Base-by-base conservation (phyloP, 2,329 filamentous ascomycete genomes). In the Amesomyces nigricolor region DNA sequence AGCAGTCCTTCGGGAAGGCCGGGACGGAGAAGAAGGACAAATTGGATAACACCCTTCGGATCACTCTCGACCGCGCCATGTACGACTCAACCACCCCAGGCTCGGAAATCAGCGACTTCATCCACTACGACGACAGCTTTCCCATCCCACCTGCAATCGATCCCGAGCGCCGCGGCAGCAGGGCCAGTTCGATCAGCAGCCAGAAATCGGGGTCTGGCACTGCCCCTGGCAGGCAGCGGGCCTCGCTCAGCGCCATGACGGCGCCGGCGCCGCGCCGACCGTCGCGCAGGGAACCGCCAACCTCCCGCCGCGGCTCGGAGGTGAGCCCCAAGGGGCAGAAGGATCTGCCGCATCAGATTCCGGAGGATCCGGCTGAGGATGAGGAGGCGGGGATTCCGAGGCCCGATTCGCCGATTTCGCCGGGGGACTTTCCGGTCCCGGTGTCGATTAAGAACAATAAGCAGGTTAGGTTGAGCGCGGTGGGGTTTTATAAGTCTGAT, bases 401-500 rank as follows among this genome's bases (percentile, higher is more conserved):
- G 7, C 68, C 68, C 0, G 68, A 70, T 54, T 71, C 69, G 38
- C 65, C 69, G 1, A 64, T 68, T 42, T 62, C 61, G 32, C 64
- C 64, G 30, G 53, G 32, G 7, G 62, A 62, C 19, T 58, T 60
- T 16, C 60, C 63, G 13, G 44, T 59, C 38, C 58, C 60, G 26
- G 53, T 61, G 39, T 57, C 65, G 17, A 62, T 66, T 47, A 65
- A 63, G 30, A 63, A 64, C n/a, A 72, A 69, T 58, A 68, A 68
- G 56, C 65, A 66, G 14, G 64, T 70, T 14, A 62, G 70, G 44
- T 64, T 72, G 58, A 72, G 70, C 43, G 70, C 70, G 2, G 69
- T 72, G n/a, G 70, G 70, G 2, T 59, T 56, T 16, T 61, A 59
- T 44, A 61, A 61, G 26, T 59, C 63, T 42, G 67, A 66, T 47